A percentile compares a stretch with the other conserved stretches of the same genome.
Evolutionary conservation across 108 stramenopile species (phyloP).

Genomic region (Conticribra weissflogii): DNA sequence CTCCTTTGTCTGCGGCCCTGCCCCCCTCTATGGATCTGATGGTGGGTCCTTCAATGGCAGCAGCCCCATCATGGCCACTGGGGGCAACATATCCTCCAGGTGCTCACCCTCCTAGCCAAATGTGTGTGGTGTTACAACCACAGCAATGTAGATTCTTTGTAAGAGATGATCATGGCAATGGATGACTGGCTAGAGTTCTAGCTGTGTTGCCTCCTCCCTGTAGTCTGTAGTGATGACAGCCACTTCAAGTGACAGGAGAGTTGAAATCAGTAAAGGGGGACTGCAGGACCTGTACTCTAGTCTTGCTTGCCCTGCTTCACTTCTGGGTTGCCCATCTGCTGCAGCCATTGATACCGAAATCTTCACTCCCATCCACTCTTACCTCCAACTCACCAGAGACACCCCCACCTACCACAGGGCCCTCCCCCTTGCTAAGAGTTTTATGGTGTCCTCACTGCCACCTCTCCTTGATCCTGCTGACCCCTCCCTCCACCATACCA

Average conservation of each 20-base stretch:
- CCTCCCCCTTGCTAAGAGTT: conserved; percentile 37
- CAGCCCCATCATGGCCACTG: conserved; percentile 74
- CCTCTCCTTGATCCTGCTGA: conserved; percentile 38
- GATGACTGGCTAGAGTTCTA: conserved; percentile 90
- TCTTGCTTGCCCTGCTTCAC: conserved; percentile 55
- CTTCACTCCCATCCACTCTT: conserved; percentile 15
- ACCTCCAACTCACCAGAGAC: conserved; percentile 23
- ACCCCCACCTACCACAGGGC: conserved; percentile 52
- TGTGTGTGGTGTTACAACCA: not conserved
- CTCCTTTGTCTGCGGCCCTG: conserved; percentile 45
- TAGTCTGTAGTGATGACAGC: too few relatives aligned
- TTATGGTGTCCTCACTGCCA: conserved; percentile 32
- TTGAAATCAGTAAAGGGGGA: conserved; percentile 4
- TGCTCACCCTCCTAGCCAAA: conserved; percentile 30
- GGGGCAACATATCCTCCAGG: conserved; percentile 82
- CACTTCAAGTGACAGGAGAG: conserved; percentile 11
- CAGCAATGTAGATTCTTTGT: not conserved
- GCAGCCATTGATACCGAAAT: not conserved
- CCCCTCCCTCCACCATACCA: conserved; percentile 57
- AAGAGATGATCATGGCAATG: conserved; percentile 13
- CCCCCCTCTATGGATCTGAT: conserved; percentile 39
- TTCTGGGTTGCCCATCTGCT: conserved; percentile 1
- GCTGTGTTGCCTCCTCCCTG: conserved; percentile 56
- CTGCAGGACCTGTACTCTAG: conserved; percentile 65
- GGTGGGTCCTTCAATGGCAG: conserved; percentile 20